A percentile compares a stretch with the other conserved stretches of the same genome.
Evolutionary conservation across 164 flowering plant genomes (phyloP).

Genomic region (Piper betle): DNA sequence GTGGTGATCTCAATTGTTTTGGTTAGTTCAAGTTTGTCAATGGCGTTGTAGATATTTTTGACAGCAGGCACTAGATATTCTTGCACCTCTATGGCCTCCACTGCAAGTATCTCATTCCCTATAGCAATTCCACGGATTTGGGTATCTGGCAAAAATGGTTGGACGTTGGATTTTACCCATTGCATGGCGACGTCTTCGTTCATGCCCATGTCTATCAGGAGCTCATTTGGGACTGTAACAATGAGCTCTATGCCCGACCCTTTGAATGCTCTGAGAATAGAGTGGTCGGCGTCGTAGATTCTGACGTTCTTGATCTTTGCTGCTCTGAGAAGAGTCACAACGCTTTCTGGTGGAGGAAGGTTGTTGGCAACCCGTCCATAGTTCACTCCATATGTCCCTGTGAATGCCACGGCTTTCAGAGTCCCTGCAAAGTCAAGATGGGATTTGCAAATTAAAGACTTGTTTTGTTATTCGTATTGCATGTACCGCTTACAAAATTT

Average conservation of each 20-base stretch:
- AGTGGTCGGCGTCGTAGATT: slow-evolving; percentile 65
- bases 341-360: slow-evolving; percentile 55
- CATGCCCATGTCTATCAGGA: slow-evolving; percentile 43
- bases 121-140: slow-evolving; percentile 37
- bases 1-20: slow-evolving; percentile 36
- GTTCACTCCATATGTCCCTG: slow-evolving; percentile 71
- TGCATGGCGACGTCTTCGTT: slow-evolving; percentile 50
- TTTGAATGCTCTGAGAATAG: slow-evolving; percentile 51
- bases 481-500: too few relatives aligned
- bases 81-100: slow-evolving; percentile 27
- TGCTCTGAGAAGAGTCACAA: slow-evolving; percentile 68
- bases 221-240: slow-evolving; percentile 55
- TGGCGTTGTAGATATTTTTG: slow-evolving; percentile 52
- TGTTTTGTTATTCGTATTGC: too few relatives aligned
- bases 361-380: slow-evolving; percentile 77
- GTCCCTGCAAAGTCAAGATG: neutral
- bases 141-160: slow-evolving; percentile 55
- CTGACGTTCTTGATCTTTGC: slow-evolving; percentile 61
- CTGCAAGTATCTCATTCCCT: slow-evolving; percentile 35
- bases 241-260: slow-evolving; percentile 59
- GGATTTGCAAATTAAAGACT: neutral
- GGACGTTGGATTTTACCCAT: slow-evolving; percentile 62
- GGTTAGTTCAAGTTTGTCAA: slow-evolving; percentile 24
- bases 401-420: slow-evolving; percentile 18
- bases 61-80: slow-evolving; percentile 61